Evolutionary conservation across 352 stramenopile species (phyloP).

Genomic region (Thraustochytrium striatum): DNA sequence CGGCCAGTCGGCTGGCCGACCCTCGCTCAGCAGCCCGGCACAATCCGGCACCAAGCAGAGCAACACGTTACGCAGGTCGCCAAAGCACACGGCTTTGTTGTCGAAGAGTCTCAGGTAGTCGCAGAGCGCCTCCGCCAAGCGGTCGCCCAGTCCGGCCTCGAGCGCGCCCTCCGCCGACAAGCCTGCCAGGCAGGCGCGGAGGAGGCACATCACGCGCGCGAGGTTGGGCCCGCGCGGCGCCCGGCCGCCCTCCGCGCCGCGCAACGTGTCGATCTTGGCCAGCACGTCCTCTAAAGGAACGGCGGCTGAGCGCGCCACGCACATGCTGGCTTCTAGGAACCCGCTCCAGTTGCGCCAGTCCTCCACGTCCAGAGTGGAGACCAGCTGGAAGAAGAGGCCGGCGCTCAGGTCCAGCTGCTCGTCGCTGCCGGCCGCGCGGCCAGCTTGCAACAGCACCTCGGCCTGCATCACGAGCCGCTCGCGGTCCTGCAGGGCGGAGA

Average conservation of each 20-base stretch:
- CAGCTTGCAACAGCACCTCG: background rate
- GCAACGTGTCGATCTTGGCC: background rate
- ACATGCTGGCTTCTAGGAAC: background rate
- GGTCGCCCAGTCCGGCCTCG: background rate
- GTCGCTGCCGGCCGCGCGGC: background rate
- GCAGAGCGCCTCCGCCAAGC: background rate
- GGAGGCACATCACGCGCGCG: background rate
- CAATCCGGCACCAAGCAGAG: constrained; percentile 1
- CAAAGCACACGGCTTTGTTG: constrained; percentile 33
- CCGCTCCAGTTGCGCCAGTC: constrained; percentile 43
- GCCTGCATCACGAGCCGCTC: constrained; percentile 26
- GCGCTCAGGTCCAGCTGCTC: background rate
- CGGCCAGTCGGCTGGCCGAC: no score
- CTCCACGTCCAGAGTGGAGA: background rate
- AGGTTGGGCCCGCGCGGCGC: constrained; percentile 7
- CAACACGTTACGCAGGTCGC: constrained; percentile 24
- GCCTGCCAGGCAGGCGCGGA: constrained; percentile 13
- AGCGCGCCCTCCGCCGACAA: background rate
- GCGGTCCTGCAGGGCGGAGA: background rate
- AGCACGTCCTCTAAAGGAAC: background rate
- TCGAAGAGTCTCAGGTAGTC: constrained; percentile 21
- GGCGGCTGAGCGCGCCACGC: background rate
- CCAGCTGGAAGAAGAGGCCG: constrained; percentile 1
- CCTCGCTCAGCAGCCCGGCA: background rate
- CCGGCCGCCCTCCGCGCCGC: background rate